These are phyloP conservation scores for Trifolium repens DNA, from an alignment of 306 rosid species.

Conservation along the genomic window DNA sequence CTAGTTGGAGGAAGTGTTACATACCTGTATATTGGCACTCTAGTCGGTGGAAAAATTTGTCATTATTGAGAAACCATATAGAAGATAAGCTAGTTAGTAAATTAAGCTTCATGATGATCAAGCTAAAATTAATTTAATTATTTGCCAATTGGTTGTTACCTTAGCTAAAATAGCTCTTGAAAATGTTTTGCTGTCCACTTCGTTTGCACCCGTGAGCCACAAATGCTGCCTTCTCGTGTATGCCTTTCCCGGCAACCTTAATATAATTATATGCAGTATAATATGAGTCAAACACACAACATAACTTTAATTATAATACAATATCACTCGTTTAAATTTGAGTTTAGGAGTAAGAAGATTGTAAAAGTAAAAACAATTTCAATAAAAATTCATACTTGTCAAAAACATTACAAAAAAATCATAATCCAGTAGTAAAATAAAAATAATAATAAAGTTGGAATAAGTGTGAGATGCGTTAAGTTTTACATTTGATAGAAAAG, in stretches of 20 bases:
- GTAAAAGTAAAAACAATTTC: too few species aligned
- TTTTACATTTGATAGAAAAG: too few species aligned
- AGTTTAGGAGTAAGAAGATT: too few species aligned
- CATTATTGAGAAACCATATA: constrained; percentile 16
- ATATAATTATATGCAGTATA: background rate
- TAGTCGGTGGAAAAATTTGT: constrained; percentile 35
- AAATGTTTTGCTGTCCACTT: constrained; percentile 84
- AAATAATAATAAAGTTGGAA: too few species aligned
- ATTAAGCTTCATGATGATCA: too few species aligned
- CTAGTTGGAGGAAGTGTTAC: background rate
- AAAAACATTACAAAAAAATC: too few species aligned
- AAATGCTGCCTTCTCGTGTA: constrained; percentile 74
- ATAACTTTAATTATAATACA: too few species aligned
- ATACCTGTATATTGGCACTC: constrained; percentile 93
- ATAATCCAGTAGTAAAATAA: too few species aligned
- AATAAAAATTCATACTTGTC: too few species aligned
- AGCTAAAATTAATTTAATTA: background rate
- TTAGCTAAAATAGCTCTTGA: constrained; percentile 94
- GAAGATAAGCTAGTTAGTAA: constrained; percentile 39
- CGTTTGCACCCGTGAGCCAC: constrained; percentile 90
- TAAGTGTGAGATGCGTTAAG: too few species aligned
- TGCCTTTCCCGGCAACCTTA: constrained; percentile 94
- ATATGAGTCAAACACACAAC: background rate
- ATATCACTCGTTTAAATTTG: too few species aligned
- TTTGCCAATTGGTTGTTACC: constrained; percentile 16